These are phyloP conservation scores for Xylaria longipes DNA, from an alignment of 495 filamentous ascomycete species.

Conservation along the genomic window DNA sequence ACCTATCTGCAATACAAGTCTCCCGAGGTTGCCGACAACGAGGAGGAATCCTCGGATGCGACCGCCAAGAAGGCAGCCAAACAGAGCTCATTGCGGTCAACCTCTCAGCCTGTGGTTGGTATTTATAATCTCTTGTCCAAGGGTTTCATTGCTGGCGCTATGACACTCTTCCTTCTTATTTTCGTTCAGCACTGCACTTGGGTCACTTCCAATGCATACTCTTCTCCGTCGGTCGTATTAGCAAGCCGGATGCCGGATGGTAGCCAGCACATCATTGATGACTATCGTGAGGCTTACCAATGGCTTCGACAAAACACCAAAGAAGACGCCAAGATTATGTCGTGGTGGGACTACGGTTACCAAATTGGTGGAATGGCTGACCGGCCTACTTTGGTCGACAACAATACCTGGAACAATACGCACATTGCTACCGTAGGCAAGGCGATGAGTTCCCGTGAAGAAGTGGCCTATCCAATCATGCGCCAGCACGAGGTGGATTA, in stretches of 20 bases:
- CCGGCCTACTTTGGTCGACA: conserved; percentile 95
- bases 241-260: conserved; percentile 93
- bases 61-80: conserved; percentile 59
- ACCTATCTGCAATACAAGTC: conserved; percentile 72
- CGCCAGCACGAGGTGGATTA: conserved; percentile 99
- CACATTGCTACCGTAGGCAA: conserved; percentile 99
- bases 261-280: conserved; percentile 97
- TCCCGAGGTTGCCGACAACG: conserved; percentile 55
- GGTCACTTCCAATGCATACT: conserved; percentile 99
- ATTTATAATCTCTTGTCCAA: conserved; percentile 86
- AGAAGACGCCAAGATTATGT: conserved; percentile 97
- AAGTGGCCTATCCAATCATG: conserved; percentile 98
- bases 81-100: conserved; percentile 66
- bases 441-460: conserved; percentile 96
- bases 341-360: conserved; percentile 99
- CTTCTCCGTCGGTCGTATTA: conserved; percentile 95
- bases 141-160: conserved; percentile 68
- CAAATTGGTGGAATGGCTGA: conserved; percentile 99
- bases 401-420: conserved; percentile 99
- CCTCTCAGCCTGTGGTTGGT: conserved; percentile 76
- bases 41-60: conserved; percentile 53
- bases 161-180: conserved; percentile 82
- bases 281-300: conserved; percentile 99
- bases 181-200: conserved; percentile 99
- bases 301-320: conserved; percentile 98